These are phyloP conservation scores for Geotrichum bryndzae DNA, from an alignment of 1,139 yeast species.

Conservation along the genomic window DNA sequence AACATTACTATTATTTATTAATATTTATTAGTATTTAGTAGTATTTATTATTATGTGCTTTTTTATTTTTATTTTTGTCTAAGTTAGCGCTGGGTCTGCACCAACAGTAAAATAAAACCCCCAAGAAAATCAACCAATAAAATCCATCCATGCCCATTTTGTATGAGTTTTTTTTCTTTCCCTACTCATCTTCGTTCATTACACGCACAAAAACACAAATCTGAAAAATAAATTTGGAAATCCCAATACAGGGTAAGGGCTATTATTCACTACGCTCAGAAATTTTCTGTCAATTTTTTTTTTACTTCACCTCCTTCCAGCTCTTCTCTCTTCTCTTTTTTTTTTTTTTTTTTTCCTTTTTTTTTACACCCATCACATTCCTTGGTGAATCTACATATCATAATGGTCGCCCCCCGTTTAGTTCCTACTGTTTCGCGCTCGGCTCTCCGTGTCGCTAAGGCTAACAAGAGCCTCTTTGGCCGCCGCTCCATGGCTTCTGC, in stretches of 20 bases:
- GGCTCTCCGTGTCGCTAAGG: conserved; percentile 86
- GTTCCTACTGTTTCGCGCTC: conserved; percentile 84
- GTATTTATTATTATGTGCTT: not conserved
- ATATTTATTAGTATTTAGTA: not conserved
- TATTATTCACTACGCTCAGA: not conserved
- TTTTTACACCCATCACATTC: conserved; percentile 11
- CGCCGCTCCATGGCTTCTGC: conserved; percentile 85
- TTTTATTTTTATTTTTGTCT: not conserved
- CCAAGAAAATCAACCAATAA: not conserved
- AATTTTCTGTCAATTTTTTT: conserved; percentile 5
- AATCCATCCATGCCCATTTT: not conserved
- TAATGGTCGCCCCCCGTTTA: conserved; percentile 68
- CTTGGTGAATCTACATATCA: conserved; percentile 18
- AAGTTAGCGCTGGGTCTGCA: not conserved
- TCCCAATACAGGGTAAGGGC: conserved; percentile 14
- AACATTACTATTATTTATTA: not conserved
- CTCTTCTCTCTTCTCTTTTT: conserved; percentile 4
- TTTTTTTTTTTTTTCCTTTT: conserved; percentile 1
- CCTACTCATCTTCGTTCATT: not conserved
- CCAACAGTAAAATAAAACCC: not conserved
- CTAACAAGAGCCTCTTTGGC: conserved; percentile 54
- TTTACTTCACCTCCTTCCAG: conserved; percentile 3
- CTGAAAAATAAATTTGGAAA: not conserved
- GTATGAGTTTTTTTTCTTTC: not conserved
- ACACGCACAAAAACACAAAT: not conserved